Percentiles rank a stretch among this genome's conserved stretches.
Evolutionary conservation across 805 yeast genomes (phyloP).

Genomic region (Wickerhamiella vanderwaltii): DNA sequence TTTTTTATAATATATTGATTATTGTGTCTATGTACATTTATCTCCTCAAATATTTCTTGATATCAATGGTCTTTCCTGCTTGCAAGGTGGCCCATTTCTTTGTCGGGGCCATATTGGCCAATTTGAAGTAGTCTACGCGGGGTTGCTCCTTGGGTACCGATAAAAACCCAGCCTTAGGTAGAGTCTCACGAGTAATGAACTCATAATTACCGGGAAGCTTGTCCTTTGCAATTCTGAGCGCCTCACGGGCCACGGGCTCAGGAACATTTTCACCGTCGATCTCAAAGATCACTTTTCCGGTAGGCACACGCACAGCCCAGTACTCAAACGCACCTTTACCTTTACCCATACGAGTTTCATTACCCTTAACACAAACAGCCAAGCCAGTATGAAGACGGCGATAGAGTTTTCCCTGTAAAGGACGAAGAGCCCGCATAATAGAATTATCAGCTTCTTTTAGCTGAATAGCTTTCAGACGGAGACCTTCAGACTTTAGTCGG

Average conservation of each 20-base stretch:
- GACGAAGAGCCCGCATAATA: slow-evolving; percentile 71
- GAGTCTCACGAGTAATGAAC: slow-evolving; percentile 51
- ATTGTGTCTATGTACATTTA: slow-evolving; percentile 23
- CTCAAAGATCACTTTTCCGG: slow-evolving; percentile 87
- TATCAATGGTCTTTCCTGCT: slow-evolving; percentile 31
- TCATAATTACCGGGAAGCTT: slow-evolving; percentile 90
- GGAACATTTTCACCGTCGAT: slow-evolving; percentile 64
- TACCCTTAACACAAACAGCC: slow-evolving; percentile 92
- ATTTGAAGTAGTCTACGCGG: slow-evolving; percentile 41
- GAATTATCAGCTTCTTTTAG: slow-evolving; percentile 83
- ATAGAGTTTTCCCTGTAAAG: slow-evolving; percentile 55
- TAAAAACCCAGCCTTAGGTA: slow-evolving; percentile 59
- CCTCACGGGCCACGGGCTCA: slow-evolving; percentile 81
- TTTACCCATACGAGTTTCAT: slow-evolving; percentile 99
- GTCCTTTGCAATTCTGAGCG: slow-evolving; percentile 75
- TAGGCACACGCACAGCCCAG: slow-evolving; percentile 94
- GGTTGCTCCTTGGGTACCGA: slow-evolving; percentile 35
- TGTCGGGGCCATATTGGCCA: slow-evolving; percentile 48
- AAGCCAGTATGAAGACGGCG: slow-evolving; percentile 73
- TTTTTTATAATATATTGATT: no score
- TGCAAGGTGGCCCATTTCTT: slow-evolving; percentile 36
- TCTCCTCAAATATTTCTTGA: slow-evolving; percentile 51
- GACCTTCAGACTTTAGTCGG: slow-evolving; percentile 79
- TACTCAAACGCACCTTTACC: slow-evolving; percentile 97
- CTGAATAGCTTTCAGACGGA: slow-evolving; percentile 75